A percentile compares a stretch with the other conserved stretches of the same genome.
Evolutionary conservation across 2,329 filamentous ascomycete genomes (phyloP).

Genomic region (Claviceps citrina): DNA sequence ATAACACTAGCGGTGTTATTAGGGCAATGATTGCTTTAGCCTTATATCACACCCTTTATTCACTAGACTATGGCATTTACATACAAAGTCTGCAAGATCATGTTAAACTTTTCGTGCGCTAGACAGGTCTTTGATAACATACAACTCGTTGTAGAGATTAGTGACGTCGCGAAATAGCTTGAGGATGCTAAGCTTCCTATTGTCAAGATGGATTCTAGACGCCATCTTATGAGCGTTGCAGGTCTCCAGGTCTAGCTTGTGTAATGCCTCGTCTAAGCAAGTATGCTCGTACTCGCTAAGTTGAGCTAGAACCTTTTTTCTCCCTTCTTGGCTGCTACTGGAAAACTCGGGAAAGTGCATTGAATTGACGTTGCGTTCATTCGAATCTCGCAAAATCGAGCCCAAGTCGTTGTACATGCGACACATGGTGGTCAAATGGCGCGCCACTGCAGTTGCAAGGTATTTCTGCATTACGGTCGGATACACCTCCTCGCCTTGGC

Average conservation of each 20-base stretch:
- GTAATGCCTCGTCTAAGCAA: background rate
- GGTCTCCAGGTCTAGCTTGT: background rate
- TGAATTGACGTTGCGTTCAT: slow-evolving; percentile 10
- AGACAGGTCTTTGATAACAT: background rate
- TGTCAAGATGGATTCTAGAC: background rate
- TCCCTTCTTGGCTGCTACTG: background rate
- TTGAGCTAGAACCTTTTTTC: slow-evolving; percentile 1
- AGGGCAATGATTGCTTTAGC: too few species aligned
- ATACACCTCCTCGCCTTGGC: slow-evolving; percentile 4
- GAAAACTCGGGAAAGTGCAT: slow-evolving; percentile 10
- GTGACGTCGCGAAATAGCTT: background rate
- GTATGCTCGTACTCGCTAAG: slow-evolving; percentile 6
- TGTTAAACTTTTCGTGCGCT: too few species aligned
- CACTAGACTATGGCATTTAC: too few species aligned
- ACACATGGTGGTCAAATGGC: slow-evolving; percentile 7
- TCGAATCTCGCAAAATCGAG: slow-evolving; percentile 7
- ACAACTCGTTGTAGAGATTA: background rate
- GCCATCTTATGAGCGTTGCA: background rate
- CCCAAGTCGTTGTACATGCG: slow-evolving; percentile 9
- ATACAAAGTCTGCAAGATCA: too few species aligned
- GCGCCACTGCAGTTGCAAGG: slow-evolving; percentile 3
- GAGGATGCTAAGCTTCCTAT: background rate
- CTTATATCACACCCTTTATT: too few species aligned
- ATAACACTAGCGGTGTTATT: too few species aligned
- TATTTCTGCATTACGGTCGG: slow-evolving; percentile 6